A percentile compares a stretch with the other conserved stretches of the same genome.
Evolutionary conservation across 2,329 filamentous ascomycete genomes (phyloP).

Genomic region (Chrysoporthe cubensis): DNA sequence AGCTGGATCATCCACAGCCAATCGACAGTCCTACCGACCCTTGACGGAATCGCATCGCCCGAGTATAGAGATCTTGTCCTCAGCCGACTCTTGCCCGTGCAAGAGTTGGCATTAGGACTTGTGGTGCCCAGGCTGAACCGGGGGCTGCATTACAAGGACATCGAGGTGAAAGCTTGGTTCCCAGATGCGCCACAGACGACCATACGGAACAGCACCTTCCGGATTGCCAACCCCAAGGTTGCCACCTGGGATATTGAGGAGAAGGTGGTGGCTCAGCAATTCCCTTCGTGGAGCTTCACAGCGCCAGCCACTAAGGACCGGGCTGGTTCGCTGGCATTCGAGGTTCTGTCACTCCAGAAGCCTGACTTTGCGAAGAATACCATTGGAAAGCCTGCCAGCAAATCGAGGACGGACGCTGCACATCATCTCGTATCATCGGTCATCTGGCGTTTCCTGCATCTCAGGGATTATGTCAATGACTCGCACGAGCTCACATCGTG

Average conservation of each 20-base stretch:
- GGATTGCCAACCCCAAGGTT: constrained; percentile 51
- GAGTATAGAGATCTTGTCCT: constrained; percentile 83
- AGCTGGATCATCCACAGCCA: constrained; percentile 82
- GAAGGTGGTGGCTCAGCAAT: constrained; percentile 53
- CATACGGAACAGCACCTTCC: constrained; percentile 52
- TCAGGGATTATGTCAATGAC: constrained; percentile 82
- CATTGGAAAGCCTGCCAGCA: constrained; percentile 55
- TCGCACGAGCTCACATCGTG: constrained; percentile 80
- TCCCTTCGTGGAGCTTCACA: constrained; percentile 37
- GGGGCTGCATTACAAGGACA: constrained; percentile 79
- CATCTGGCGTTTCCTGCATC: constrained; percentile 86
- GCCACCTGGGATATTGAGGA: constrained; percentile 76
- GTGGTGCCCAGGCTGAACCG: constrained; percentile 80
- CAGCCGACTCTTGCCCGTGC: constrained; percentile 72
- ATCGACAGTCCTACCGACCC: constrained; percentile 77
- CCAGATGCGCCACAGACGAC: constrained; percentile 72
- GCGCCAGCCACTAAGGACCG: constrained; percentile 36
- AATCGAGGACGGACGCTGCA: constrained; percentile 59
- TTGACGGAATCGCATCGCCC: constrained; percentile 79
- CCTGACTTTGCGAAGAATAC: constrained; percentile 72
- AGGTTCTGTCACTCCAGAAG: constrained; percentile 71
- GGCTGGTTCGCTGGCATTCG: constrained; percentile 57
- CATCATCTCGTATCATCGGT: constrained; percentile 75
- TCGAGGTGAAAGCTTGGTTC: constrained; percentile 84
- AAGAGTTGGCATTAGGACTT: constrained; percentile 77